Evolutionary conservation across 106 monocot genomes (phyloP), one percentile per base, ranked within the genome.

Genomic region (Posidonia australis): DNA sequence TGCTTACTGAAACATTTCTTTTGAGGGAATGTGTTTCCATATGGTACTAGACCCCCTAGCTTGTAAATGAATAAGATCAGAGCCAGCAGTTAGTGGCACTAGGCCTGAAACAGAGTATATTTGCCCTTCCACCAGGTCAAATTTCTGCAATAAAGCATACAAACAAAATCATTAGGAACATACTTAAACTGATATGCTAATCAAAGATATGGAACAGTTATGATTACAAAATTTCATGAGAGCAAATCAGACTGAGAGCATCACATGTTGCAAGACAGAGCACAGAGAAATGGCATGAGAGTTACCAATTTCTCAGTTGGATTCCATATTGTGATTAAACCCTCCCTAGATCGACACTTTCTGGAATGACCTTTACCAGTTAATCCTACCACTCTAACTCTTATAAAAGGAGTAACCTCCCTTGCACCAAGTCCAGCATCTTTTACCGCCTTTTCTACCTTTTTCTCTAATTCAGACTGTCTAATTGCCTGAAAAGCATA

Each of bases 41-140:
- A 45, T 41, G 47, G 80, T 81, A 71, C 79, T 80, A 65, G 84
- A 75, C 69, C 96, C 90, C 76, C 87, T 82, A n/a, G 76, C 86
- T 78, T 87, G 86, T 61, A 96, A 82, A 70, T 84, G 63, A 29
- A 84, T 74, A 54, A 84, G 53, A 59, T 87, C 77, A 49, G 67
- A 65, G 62, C 62, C 51, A 51, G 53, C 67, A 30, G 64, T 77
- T 56, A 70, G 45, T 26, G 96, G 90, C 48, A 72, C 45, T n/a
- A 96, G 80, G 24, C 96, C 84, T 29, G 80, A 61, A 58, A 90
- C 96, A 82, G 71, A 72, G 45, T 96, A 90, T 70, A 83, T 80
- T 70, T 90, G 76, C 36, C 96, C 96, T 82, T 96, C 96, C 69
- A 84, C 76, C 36, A 96, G 80, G 60, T 96, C 90, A 76, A 66